Percentiles rank a stretch among this genome's conserved stretches.
Conservation (phyloP, 2,329 filamentous ascomycete genomes). For the Septoria petroselini region DNA sequence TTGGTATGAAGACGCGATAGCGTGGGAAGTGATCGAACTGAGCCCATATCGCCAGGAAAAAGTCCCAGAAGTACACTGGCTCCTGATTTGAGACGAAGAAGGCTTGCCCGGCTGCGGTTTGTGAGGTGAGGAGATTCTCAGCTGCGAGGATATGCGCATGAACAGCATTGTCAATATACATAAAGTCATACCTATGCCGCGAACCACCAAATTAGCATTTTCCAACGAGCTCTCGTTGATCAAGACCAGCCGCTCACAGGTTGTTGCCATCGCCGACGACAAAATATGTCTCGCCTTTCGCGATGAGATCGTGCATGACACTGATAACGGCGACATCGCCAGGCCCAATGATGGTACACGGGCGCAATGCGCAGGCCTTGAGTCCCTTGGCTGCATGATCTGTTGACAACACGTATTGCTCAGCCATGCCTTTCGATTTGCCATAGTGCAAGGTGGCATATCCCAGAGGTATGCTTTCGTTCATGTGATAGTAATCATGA, state of each 20-base stretch:
- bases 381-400: constrained; percentile 48
- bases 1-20: constrained; percentile 50
- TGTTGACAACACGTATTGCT: constrained; percentile 72
- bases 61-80: constrained; percentile 89
- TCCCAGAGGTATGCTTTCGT: constrained; percentile 72
- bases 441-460: constrained; percentile 75
- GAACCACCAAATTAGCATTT: too few relatives aligned
- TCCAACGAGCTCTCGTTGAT: too few relatives aligned
- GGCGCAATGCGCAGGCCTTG: constrained; percentile 66
- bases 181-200: constrained; percentile 57
- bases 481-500: constrained; percentile 75
- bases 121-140: constrained; percentile 64
- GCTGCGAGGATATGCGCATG: constrained; percentile 82
- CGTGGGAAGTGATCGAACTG: constrained; percentile 54
- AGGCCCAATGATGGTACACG: constrained; percentile 86
- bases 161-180: constrained; percentile 66
- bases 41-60: constrained; percentile 74
- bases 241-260: constrained; percentile 39
- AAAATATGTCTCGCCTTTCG: constrained; percentile 66
- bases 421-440: constrained; percentile 82
- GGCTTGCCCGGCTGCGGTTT: constrained; percentile 68
- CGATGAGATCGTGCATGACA: constrained; percentile 69
- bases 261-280: constrained; percentile 75
- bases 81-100: constrained; percentile 90
- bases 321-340: constrained; percentile 75